phyloP scores from a whole-genome alignment of 2,329 filamentous ascomycete species.

The Ceratocystis diversiconidia region DNA sequence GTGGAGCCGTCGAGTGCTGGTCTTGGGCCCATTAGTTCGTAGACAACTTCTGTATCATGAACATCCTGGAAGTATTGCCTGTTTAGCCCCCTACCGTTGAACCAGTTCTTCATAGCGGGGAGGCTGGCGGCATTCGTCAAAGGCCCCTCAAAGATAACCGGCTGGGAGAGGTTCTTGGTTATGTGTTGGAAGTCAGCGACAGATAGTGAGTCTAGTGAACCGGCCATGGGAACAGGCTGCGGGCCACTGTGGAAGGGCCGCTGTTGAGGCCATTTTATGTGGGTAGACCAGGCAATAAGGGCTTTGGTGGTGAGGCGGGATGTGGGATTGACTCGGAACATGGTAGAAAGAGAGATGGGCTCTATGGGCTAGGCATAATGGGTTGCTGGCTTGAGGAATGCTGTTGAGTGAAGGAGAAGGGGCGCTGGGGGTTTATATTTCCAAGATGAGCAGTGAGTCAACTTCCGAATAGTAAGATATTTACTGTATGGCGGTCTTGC shows the following conservation, averaged over 20 bases:
- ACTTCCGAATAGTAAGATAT: too few relatives aligned
- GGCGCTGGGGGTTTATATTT: too few relatives aligned
- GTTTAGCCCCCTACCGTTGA: slow-evolving; percentile 24
- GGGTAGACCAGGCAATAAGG: neutral
- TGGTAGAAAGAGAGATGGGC: neutral
- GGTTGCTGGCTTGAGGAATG: too few relatives aligned
- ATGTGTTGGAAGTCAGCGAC: neutral
- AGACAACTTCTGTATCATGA: slow-evolving; percentile 26
- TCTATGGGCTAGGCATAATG: too few relatives aligned
- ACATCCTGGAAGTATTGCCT: slow-evolving; percentile 25
- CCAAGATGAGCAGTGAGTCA: too few relatives aligned
- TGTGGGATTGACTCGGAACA: neutral
- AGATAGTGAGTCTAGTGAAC: neutral
- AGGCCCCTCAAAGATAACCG: slow-evolving; percentile 6
- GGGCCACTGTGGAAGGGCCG: neutral
- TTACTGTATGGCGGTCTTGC: too few relatives aligned
- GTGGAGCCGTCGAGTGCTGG: slow-evolving; percentile 10
- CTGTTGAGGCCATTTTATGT: neutral
- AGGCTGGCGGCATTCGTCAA: slow-evolving; percentile 23
- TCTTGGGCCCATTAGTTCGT: slow-evolving; percentile 27
- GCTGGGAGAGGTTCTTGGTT: slow-evolving; percentile 5
- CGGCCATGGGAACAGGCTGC: neutral
- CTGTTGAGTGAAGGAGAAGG: too few relatives aligned
- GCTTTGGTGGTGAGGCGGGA: neutral
- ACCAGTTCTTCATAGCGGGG: slow-evolving; percentile 48